A percentile compares a stretch with the other conserved stretches of the same genome.
These are phyloP conservation scores for Eucalyptus melliodora DNA, from an alignment of 345 rosid genomes.

Conservation along the genomic window DNA sequence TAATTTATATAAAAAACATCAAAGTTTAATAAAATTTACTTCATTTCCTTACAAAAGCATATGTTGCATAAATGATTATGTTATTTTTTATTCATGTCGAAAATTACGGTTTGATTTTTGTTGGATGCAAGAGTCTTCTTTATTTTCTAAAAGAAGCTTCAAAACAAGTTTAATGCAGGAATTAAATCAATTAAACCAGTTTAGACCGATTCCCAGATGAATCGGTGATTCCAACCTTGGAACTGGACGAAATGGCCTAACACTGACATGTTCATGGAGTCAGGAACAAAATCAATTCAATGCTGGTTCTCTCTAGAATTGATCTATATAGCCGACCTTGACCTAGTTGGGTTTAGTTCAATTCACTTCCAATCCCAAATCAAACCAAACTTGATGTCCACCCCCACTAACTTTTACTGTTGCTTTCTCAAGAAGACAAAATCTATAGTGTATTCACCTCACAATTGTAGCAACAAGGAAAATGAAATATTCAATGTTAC, in stretches of 20 bases:
- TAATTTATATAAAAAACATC: fast-evolving
- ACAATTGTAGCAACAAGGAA: not conserved
- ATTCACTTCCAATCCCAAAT: not conserved
- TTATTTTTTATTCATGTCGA: not conserved
- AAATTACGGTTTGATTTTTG: not conserved
- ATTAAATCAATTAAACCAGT: fast-evolving
- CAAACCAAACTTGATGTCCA: not conserved
- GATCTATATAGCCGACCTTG: not conserved
- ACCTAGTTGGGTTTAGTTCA: fast-evolving
- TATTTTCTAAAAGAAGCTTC: not conserved
- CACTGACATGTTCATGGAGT: fast-evolving
- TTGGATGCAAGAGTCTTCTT: fast-evolving
- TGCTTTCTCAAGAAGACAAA: not conserved
- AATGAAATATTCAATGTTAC: not conserved
- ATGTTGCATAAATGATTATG: not conserved
- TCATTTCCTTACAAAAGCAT: not conserved
- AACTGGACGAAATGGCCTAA: fast-evolving
- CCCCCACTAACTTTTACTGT: not conserved
- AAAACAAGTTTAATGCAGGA: fast-evolving
- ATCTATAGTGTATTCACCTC: not conserved
- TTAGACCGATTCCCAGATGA: fast-evolving
- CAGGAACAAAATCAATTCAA: fast-evolving
- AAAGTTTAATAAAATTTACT: not conserved
- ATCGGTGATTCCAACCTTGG: fast-evolving
- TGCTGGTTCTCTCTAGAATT: fast-evolving